Conservation (phyloP, 164 flowering plant genomes). For the Pachysandra terminalis region DNA sequence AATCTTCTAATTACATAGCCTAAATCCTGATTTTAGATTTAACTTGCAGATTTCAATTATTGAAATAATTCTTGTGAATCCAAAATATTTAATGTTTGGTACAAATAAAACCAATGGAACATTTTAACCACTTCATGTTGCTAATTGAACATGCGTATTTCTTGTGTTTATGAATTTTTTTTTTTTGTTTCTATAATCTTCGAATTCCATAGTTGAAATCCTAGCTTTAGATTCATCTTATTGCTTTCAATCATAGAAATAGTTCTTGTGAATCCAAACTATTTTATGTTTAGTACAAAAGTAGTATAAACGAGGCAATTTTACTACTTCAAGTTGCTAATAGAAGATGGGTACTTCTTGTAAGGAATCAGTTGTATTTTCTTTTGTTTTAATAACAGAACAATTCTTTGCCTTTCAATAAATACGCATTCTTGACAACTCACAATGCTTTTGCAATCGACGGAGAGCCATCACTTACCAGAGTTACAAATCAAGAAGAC, state of each 20-base stretch:
- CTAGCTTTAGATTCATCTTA: no score
- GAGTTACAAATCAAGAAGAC: conserved; percentile 76
- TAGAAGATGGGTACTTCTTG: no score
- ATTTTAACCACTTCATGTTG: no score
- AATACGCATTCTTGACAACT: conserved; percentile 78
- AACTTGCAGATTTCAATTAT: neutral
- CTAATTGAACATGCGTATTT: no score
- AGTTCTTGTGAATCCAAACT: neutral
- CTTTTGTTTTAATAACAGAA: conserved; percentile 34
- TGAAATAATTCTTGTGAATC: neutral
- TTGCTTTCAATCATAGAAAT: neutral
- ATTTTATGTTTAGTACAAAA: neutral
- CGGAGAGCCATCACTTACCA: conserved; percentile 53
- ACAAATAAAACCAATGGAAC: neutral
- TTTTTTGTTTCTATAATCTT: neutral
- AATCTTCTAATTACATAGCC: no score
- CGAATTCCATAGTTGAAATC: no score
- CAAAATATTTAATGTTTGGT: neutral
- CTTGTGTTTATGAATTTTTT: neutral
- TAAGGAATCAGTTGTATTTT: neutral
- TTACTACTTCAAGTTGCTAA: neutral
- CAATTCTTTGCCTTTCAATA: conserved; percentile 82
- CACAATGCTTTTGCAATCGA: conserved; percentile 78
- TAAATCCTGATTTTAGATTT: no score
- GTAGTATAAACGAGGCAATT: neutral